Percentiles rank a stretch among this genome's conserved stretches.
Evolutionary conservation across 108 stramenopile species (phyloP).

Genomic region (Craspedostauros australis): DNA sequence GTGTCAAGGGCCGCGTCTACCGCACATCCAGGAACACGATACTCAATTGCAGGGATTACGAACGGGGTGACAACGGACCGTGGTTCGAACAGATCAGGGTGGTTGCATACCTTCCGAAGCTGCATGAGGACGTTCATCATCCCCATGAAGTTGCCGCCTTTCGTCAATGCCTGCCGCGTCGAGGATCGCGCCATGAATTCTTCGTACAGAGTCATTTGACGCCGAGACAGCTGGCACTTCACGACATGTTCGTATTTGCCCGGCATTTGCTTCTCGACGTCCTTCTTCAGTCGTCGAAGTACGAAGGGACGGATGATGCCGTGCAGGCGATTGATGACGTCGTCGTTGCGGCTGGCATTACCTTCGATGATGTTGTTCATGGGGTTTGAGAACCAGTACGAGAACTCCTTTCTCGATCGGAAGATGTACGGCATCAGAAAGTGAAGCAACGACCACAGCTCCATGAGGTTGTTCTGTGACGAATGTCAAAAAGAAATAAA

Average conservation of each 20-base stretch:
- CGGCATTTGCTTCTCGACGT: conserved; percentile 96
- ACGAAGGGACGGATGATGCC: conserved; percentile 96
- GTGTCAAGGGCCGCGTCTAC: conserved; percentile 18
- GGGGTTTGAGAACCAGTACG: conserved; percentile 98
- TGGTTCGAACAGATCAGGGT: conserved; percentile 98
- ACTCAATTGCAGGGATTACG: conserved; percentile 52
- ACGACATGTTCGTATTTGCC: conserved; percentile 96
- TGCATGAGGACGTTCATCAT: conserved; percentile 99
- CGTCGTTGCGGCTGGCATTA: conserved; percentile 57
- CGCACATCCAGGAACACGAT: conserved; percentile 37
- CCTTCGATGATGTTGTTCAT: conserved; percentile 93
- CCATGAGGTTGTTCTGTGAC: conserved; percentile 87
- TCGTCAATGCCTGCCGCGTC: conserved; percentile 76
- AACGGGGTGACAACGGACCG: conserved; percentile 91
- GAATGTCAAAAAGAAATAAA: conserved; percentile 61
- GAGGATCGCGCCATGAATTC: conserved; percentile 96
- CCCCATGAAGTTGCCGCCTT: conserved; percentile 92
- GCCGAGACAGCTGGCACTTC: conserved; percentile 86
- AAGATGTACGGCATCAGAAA: conserved; percentile 86
- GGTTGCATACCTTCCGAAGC: conserved; percentile 98
- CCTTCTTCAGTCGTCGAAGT: conserved; percentile 92
- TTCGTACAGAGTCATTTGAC: conserved; percentile 93
- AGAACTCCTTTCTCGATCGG: conserved; percentile 91
- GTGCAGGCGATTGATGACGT: conserved; percentile 87
- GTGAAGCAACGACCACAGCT: conserved; percentile 89